Evolutionary conservation across 306 rosid species (phyloP).

Genomic region (Purshia tridentata): DNA sequence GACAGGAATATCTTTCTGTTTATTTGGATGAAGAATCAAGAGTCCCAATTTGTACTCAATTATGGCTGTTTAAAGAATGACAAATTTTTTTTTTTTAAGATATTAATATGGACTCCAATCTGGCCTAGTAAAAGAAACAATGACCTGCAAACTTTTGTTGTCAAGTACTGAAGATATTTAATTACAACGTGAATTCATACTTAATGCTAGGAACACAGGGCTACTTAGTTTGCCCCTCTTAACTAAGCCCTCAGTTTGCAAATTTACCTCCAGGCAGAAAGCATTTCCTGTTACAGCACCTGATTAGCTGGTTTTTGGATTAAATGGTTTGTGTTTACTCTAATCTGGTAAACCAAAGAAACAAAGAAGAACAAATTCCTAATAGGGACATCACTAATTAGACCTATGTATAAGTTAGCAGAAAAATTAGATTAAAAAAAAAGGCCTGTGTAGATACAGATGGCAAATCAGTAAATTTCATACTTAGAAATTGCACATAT

Average conservation of each 20-base stretch:
- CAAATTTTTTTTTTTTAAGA: neutral
- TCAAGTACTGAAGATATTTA: neutral
- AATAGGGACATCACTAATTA: neutral
- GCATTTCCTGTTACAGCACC: neutral
- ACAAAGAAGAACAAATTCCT: neutral
- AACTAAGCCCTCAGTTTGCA: neutral
- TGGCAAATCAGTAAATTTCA: neutral
- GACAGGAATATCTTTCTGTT: neutral
- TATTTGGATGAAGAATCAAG: neutral
- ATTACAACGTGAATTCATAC: no score
- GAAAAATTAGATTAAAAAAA: neutral
- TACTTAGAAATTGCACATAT: neutral
- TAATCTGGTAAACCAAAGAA: neutral
- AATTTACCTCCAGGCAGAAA: neutral
- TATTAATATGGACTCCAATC: neutral
- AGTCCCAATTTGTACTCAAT: neutral
- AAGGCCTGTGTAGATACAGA: neutral
- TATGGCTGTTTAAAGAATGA: neutral
- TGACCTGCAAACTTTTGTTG: neutral
- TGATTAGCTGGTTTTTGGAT: neutral
- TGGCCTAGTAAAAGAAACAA: neutral
- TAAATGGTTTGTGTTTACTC: neutral
- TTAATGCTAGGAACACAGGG: neutral
- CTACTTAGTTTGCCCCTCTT: neutral
- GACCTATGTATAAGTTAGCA: neutral